Conservation (phyloP, 352 stramenopile genomes). For the Phytophthora kernoviae region DNA sequence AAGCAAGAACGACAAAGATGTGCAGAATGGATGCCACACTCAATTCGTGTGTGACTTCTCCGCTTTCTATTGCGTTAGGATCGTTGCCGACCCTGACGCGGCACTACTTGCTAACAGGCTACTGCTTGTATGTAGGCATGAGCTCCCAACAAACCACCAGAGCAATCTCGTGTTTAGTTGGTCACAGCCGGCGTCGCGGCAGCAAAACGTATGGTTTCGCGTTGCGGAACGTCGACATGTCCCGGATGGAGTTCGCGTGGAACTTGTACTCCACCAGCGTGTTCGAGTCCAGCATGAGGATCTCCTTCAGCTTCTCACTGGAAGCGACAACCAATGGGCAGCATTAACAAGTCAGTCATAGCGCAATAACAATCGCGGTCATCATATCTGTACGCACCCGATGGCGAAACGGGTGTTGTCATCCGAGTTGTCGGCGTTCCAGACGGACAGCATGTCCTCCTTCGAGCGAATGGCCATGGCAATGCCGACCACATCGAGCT, state of each 20-base stretch:
- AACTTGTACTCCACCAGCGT: conserved; percentile 96
- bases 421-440: conserved; percentile 94
- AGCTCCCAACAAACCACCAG: conserved; percentile 10
- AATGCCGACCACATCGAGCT: conserved; percentile 92
- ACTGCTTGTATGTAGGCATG: conserved; percentile 22
- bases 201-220: conserved; percentile 93
- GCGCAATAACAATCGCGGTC: background rate
- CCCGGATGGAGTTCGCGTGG: conserved; percentile 91
- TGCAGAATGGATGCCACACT: conserved; percentile 32
- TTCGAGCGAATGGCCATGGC: conserved; percentile 93
- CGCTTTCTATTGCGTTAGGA: conserved; percentile 37
- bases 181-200: conserved; percentile 48
- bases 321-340: conserved; percentile 4
- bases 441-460: conserved; percentile 94
- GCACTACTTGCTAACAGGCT: conserved; percentile 27
- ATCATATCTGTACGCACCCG: conserved; percentile 42
- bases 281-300: conserved; percentile 93
- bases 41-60: conserved; percentile 13
- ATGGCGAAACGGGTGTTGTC: conserved; percentile 85
- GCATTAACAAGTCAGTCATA: conserved; percentile 4
- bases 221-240: conserved; percentile 95
- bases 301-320: conserved; percentile 94
- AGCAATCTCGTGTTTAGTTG: conserved; percentile 45
- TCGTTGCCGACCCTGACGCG: conserved; percentile 20
- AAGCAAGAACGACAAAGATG: conserved; percentile 30